Evolutionary conservation across 441 rosid species (phyloP).

Genomic region (Capsella rubella): DNA sequence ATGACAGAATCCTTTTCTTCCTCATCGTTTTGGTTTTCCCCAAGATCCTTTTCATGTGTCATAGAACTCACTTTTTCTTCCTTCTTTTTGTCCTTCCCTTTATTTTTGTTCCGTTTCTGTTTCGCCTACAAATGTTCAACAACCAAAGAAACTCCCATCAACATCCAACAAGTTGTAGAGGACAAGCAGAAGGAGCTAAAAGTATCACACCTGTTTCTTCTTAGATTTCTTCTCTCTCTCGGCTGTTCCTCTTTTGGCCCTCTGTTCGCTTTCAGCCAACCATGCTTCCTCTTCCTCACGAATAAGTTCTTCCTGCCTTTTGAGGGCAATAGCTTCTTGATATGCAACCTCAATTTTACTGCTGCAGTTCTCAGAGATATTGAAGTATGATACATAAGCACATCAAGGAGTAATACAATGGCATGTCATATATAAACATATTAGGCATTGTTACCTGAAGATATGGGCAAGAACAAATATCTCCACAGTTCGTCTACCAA

Average conservation of each 20-base stretch:
- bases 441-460: constrained; percentile 64
- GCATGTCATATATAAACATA: background rate
- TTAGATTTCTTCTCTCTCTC: constrained; percentile 90
- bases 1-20: constrained; percentile 50
- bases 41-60: constrained; percentile 52
- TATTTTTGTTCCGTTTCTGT: constrained; percentile 86
- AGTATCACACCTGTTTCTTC: constrained; percentile 75
- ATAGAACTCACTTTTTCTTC: constrained; percentile 58
- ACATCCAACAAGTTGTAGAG: constrained; percentile 18
- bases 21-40: constrained; percentile 49
- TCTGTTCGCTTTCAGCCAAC: constrained; percentile 85
- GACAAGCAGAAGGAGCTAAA: constrained; percentile 24
- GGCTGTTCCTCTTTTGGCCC: constrained; percentile 72
- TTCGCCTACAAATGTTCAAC: constrained; percentile 59
- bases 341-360: constrained; percentile 87
- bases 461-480: constrained; percentile 92
- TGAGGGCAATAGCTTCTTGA: constrained; percentile 93
- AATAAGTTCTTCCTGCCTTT: constrained; percentile 94
- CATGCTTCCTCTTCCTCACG: constrained; percentile 95
- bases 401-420: constrained; percentile 16
- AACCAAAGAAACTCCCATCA: constrained; percentile 38
- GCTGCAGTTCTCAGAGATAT: constrained; percentile 55
- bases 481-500: constrained; percentile 93
- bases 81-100: constrained; percentile 79
- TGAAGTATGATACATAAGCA: constrained; percentile 27